Percentiles rank a stretch among this genome's conserved stretches.
These are phyloP conservation scores for Penicillium manginii DNA, from an alignment of 495 filamentous ascomycete species.

Conservation along the genomic window DNA sequence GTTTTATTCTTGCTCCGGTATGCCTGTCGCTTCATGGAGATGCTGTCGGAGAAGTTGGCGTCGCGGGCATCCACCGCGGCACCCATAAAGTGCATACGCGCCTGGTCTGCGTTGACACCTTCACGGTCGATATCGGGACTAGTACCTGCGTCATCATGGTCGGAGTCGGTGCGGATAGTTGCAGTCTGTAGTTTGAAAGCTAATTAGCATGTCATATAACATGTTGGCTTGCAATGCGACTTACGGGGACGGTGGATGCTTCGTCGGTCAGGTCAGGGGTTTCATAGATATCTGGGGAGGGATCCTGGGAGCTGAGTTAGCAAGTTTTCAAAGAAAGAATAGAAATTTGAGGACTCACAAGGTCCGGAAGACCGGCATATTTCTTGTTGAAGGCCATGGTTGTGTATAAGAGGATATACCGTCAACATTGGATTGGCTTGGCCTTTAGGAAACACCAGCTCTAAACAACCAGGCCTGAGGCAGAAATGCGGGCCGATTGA, in stretches of 20 bases:
- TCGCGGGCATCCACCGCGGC: slow-evolving; percentile 73
- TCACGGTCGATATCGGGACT: slow-evolving; percentile 73
- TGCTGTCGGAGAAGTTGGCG: slow-evolving; percentile 82
- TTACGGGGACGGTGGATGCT: slow-evolving; percentile 77
- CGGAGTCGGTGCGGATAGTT: slow-evolving; percentile 66
- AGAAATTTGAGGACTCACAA: slow-evolving; percentile 56
- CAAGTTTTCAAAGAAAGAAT: not conserved
- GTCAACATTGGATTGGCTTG: slow-evolving; percentile 17
- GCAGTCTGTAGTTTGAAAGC: slow-evolving; percentile 52
- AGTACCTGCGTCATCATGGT: slow-evolving; percentile 55
- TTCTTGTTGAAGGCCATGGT: slow-evolving; percentile 63
- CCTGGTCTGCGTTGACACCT: slow-evolving; percentile 72
- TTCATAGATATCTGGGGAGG: slow-evolving; percentile 92
- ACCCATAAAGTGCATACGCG: slow-evolving; percentile 77
- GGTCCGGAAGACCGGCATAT: slow-evolving; percentile 82
- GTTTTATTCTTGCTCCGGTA: slow-evolving; percentile 68
- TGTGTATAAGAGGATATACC: slow-evolving; percentile 17
- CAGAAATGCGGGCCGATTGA: slow-evolving; percentile 2
- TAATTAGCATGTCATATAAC: not conserved
- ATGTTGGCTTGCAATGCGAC: slow-evolving; percentile 20
- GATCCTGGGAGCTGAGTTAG: slow-evolving; percentile 61
- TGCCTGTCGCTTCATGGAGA: slow-evolving; percentile 74
- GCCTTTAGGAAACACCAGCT: slow-evolving; percentile 10
- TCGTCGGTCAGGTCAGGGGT: slow-evolving; percentile 90
- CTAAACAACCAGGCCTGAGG: slow-evolving; percentile 8